Percentiles rank a stretch among this genome's conserved stretches.
Conservation (phyloP, 2,329 filamentous ascomycete species). For the Ceratocystis eucalypticola region DNA sequence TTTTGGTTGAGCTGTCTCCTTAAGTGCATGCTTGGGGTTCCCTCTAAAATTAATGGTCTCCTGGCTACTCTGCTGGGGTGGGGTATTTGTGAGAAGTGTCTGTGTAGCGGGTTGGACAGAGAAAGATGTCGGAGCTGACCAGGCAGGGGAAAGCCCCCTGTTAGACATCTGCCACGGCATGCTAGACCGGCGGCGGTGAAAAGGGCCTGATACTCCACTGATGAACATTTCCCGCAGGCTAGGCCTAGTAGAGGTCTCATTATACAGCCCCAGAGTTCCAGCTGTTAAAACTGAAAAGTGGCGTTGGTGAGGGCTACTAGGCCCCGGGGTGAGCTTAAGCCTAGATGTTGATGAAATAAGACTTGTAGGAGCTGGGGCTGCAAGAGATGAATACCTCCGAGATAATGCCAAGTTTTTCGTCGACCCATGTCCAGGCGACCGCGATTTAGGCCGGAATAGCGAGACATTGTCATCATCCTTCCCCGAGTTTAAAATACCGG, state of each 20-base stretch:
- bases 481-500: background rate
- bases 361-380: background rate
- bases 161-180: constrained; percentile 12
- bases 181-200: constrained; percentile 10
- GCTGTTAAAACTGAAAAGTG: constrained; percentile 21
- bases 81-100: background rate
- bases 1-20: background rate
- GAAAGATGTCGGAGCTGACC: background rate
- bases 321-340: background rate
- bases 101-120: background rate
- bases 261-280: constrained; percentile 21
- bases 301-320: constrained; percentile 17
- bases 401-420: background rate
- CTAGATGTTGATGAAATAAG: background rate
- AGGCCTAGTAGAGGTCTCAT: constrained; percentile 14
- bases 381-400: background rate
- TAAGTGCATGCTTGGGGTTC: background rate
- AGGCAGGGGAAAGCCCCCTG: background rate
- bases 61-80: background rate
- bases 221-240: constrained; percentile 14
- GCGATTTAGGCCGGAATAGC: background rate
- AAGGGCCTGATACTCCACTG: constrained; percentile 3
- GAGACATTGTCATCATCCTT: background rate
- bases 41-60: background rate
- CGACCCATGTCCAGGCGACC: background rate